Conservation (phyloP, 768 basidiomycete genomes). For the Cystobasidium tubakii region DNA sequence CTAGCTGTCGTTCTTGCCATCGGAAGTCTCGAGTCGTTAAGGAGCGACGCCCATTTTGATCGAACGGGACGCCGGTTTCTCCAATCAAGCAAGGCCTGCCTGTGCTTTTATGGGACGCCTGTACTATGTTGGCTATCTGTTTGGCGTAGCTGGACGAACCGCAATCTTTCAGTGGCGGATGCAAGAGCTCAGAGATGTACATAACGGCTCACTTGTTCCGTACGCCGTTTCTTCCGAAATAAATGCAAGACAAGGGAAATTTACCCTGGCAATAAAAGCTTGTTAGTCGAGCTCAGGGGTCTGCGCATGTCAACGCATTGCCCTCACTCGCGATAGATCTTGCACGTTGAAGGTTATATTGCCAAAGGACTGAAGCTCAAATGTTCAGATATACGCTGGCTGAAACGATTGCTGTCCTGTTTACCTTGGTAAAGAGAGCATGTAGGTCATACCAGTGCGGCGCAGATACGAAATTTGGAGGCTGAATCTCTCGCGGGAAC, state of each 20-base stretch:
- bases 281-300: neutral
- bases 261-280: slow-evolving; percentile 59
- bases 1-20: slow-evolving; percentile 90
- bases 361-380: slow-evolving; percentile 55
- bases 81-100: slow-evolving; percentile 80
- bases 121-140: slow-evolving; percentile 73
- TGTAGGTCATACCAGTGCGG: slow-evolving; percentile 91
- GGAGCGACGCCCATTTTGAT: slow-evolving; percentile 75
- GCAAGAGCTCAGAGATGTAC: neutral
- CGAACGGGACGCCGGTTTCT: slow-evolving; percentile 93
- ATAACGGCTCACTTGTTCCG: slow-evolving; percentile 57
- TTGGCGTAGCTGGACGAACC: slow-evolving; percentile 55
- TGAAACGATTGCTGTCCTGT: neutral
- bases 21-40: slow-evolving; percentile 66
- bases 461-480: slow-evolving; percentile 63
- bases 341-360: slow-evolving; percentile 89
- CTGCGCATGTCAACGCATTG: neutral
- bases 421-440: slow-evolving; percentile 68
- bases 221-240: slow-evolving; percentile 78
- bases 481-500: slow-evolving; percentile 64
- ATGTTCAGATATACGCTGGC: no score
- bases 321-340: slow-evolving; percentile 70
- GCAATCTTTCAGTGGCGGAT: neutral
- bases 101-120: slow-evolving; percentile 62
- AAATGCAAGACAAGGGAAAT: slow-evolving; percentile 71